Base-by-base conservation (phyloP, 2,329 filamentous ascomycete genomes). In the Nemania abortiva region DNA sequence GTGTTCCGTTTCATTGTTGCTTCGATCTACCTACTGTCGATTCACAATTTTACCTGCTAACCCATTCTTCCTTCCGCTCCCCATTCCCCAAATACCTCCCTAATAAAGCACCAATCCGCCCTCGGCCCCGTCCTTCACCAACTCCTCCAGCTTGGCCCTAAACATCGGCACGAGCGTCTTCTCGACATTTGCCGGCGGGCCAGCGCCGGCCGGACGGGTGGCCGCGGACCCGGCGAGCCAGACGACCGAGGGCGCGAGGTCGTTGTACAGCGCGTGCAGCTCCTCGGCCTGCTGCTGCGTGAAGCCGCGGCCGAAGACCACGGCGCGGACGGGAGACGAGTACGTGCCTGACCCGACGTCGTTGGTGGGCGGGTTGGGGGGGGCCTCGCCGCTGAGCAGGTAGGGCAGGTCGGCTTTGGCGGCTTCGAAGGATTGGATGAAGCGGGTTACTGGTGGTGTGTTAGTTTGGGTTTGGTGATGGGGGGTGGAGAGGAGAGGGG, bases 291-390 rank as follows among this genome's bases (percentile, higher is more conserved):
- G 56, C n/a, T 31, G 27, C 31, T 69, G 66, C 24, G 67, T 54
- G 67, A 74, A 74, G 0, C 65, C 70, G 13, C 72, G 66, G 2
- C 72, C 72, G 45, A 74, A 22, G 11, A 72, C 20, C 1, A 74
- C 61, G 13, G 66, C 70, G 50, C 70, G 72, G 20, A 55, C 37
- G 1, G 65, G 54, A 0, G 45, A 56, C 1, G 22, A 7, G 57
- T 61, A 65, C 22, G 20, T 18, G 29, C 24, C 50, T 0, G 72
- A 67, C 18, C 72, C 72, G 1, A 73, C 63, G 24, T 24, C 20
- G 67, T 73, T 74, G 18, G 57, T 71, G 1, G 64, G 18, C 1
- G 66, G 7, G 2, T 34, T 20, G 0, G 72, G 70, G 1, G 69
- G 72, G 2, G 20, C 11, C 1, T 24, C 11, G 37, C 70, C 70